Evolutionary conservation across 129 eudicot species (phyloP).

Genomic region (Logfia minima): DNA sequence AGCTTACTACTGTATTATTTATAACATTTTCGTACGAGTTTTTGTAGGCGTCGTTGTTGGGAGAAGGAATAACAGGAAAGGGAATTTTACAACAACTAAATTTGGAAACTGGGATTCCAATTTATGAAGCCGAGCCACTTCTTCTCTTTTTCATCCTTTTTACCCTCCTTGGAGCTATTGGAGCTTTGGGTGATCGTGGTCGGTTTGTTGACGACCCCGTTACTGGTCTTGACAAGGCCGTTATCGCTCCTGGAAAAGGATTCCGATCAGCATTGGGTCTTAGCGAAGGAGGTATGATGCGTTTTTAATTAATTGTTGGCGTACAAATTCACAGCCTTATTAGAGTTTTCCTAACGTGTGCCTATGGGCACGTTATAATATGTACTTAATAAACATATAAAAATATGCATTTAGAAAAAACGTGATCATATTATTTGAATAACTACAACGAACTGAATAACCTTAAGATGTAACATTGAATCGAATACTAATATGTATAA

Average conservation of each 20-base stretch:
- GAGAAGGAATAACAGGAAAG: constrained; percentile 91
- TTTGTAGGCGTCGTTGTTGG: constrained; percentile 89
- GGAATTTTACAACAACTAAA: constrained; percentile 84
- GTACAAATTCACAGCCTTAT: neutral
- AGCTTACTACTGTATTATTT: neutral
- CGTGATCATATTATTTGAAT: too few relatives aligned
- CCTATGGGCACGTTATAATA: too few relatives aligned
- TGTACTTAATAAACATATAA: too few relatives aligned
- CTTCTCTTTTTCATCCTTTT: constrained; percentile 94
- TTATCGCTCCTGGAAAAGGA: constrained; percentile 88
- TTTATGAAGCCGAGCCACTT: constrained; percentile 98
- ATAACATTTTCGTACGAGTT: constrained; percentile 15
- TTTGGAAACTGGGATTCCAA: constrained; percentile 95
- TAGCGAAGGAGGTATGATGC: constrained; percentile 65
- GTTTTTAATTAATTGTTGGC: neutral
- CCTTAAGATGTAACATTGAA: too few relatives aligned
- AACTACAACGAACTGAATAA: too few relatives aligned
- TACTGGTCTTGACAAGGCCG: constrained; percentile 80
- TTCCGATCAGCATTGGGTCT: constrained; percentile 80
- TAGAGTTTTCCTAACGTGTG: too few relatives aligned
- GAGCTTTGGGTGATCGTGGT: constrained; percentile 98
- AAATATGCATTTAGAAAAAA: too few relatives aligned
- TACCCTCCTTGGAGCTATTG: constrained; percentile 96
- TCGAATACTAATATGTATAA: too few relatives aligned
- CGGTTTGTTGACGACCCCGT: constrained; percentile 73